phyloP scores from a whole-genome alignment of 352 stramenopile species.

The Phytophthora multivora region DNA sequence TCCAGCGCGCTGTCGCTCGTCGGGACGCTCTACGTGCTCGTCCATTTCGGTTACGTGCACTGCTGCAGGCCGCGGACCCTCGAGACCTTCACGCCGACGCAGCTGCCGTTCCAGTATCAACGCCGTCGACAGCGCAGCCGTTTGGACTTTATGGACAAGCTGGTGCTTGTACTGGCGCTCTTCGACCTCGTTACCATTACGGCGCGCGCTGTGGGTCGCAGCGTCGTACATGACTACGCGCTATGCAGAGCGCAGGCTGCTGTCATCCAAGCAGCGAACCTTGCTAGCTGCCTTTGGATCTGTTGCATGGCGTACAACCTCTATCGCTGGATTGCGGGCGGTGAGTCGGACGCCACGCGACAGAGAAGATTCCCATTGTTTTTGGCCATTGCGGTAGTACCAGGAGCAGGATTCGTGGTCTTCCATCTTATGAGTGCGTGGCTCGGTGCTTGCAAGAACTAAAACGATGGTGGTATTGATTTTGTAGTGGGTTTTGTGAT shows the following conservation, averaged over 20 bases:
- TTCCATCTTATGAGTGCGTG: slow-evolving; percentile 64
- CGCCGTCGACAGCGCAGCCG: slow-evolving; percentile 16
- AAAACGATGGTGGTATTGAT: neutral
- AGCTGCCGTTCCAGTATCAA: slow-evolving; percentile 11
- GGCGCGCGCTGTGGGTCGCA: slow-evolving; percentile 59
- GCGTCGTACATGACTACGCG: slow-evolving; percentile 41
- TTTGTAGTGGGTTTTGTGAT: neutral
- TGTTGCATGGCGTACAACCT: slow-evolving; percentile 85
- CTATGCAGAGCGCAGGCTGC: slow-evolving; percentile 64
- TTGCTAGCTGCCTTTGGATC: slow-evolving; percentile 74
- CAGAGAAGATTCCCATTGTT: slow-evolving; percentile 63
- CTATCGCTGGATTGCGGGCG: slow-evolving; percentile 78
- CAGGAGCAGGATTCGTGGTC: slow-evolving; percentile 48
- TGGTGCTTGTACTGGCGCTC: slow-evolving; percentile 72
- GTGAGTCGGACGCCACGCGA: slow-evolving; percentile 71
- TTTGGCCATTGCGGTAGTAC: slow-evolving; percentile 56
- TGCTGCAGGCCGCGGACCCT: slow-evolving; percentile 28
- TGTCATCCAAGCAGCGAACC: slow-evolving; percentile 55
- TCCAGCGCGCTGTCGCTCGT: slow-evolving; percentile 63
- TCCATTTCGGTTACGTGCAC: slow-evolving; percentile 56
- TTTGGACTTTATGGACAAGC: slow-evolving; percentile 73
- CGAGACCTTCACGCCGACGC: slow-evolving; percentile 6
- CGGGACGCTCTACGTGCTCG: slow-evolving; percentile 68
- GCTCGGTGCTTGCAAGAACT: neutral
- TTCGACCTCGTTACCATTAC: slow-evolving; percentile 68